Evolutionary conservation across 441 rosid species (phyloP).

Genomic region (Syzygium syzygioides): DNA sequence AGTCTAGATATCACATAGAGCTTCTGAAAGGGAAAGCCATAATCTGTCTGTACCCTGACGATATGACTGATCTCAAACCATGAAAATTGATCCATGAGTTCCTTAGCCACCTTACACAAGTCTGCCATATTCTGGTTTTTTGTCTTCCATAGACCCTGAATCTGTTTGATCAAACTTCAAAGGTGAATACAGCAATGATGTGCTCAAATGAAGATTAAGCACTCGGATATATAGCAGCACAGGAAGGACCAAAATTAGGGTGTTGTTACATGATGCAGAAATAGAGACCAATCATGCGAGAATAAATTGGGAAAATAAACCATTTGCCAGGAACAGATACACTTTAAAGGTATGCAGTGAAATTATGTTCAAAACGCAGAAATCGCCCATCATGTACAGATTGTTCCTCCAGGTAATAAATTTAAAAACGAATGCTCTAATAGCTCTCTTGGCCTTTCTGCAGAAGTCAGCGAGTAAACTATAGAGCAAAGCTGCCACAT

Average conservation of each 20-base stretch:
- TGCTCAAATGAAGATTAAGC: not conserved
- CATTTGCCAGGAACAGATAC: not conserved
- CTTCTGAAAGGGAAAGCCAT: not conserved
- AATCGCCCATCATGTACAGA: not conserved
- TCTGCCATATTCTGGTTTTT: not conserved
- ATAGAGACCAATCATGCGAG: not conserved
- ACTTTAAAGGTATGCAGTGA: not conserved
- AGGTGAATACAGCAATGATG: not conserved
- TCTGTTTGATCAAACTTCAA: not conserved
- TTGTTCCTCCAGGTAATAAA: not conserved
- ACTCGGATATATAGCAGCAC: not conserved
- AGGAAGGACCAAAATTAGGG: not conserved
- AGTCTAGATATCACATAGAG: not conserved
- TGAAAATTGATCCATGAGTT: not conserved
- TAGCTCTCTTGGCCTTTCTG: not conserved
- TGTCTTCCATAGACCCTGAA: constrained; percentile 4
- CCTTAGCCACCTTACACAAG: not conserved
- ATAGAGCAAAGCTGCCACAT: not conserved
- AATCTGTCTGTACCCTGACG: not conserved
- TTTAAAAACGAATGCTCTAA: not conserved
- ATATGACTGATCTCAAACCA: not conserved
- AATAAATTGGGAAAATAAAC: not conserved
- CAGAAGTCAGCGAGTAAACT: not conserved
- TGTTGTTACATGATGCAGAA: not conserved
- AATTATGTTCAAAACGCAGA: not conserved